Base-by-base conservation (phyloP, 495 filamentous ascomycete genomes). In the Penicillium lagena region DNA sequence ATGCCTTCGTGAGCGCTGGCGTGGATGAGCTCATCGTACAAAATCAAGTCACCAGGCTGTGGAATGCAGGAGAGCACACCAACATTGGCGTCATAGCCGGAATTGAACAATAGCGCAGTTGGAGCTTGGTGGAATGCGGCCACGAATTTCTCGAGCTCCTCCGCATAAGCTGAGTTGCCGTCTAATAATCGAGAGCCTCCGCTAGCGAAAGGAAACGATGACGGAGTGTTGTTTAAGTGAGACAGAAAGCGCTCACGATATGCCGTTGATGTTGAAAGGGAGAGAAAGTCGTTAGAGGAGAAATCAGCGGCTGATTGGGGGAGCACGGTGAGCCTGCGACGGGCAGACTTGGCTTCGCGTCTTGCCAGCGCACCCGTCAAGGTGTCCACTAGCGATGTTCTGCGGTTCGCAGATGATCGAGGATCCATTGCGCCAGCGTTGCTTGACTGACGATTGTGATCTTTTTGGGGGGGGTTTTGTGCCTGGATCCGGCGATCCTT, bases 1-100 rank as follows among this genome's bases (percentile, higher is more conserved):
- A 91, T 89, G 0, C 87, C 87, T 35, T 89, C 86, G 43, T 85
- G 84, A 0, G 82, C 76, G 55, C 83, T 88, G 1, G 87, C 87
- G 54, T 91, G 87, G 13, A 90, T 79, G 29, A 81, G 62, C 58
- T 82, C 83, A 58, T 93, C 87, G 53, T 84, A 83, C 4, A 90
- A 47, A 8, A 93, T 71, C 6, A 78, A 58, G 66, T 93, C 87
- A 5, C 80, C 82, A 0, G 68, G 69, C 40, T 85, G 85, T 4
- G 87, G 85, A 10, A 89, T 63, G 44, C 73, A 81, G 4, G 76
- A 66, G 15, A 86, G 79, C 2, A 90, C 68, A 2, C 82, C 86
- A 0, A 78, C 69, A 56, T 90, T 90, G 11, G 86, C 87, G 52
- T 90, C 86, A 58, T 77, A 89, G 7, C 85, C 87, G 2, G 85